Conservation (phyloP, 805 yeast genomes). For the Candida corydali region DNA sequence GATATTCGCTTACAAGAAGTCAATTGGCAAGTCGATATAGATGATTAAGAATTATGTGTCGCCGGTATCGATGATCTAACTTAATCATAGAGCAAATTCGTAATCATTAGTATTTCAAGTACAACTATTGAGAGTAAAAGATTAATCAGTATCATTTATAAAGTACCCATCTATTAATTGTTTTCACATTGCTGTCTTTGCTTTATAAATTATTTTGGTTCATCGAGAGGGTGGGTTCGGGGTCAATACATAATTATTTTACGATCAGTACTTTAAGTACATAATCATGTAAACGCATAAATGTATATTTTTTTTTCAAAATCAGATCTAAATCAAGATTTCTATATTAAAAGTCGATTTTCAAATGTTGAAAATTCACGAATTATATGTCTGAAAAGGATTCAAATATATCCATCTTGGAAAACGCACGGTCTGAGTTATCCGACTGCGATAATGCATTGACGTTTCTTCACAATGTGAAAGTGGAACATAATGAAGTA, state of each 20-base stretch:
- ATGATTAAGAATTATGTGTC: not conserved
- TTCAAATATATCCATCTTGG: not conserved
- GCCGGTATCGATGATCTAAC: not conserved
- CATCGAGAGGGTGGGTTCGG: not conserved
- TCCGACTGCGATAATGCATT: conserved; percentile 10
- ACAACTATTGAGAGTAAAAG: too few species aligned
- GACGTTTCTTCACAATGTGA: conserved; percentile 5
- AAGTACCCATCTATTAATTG: not conserved
- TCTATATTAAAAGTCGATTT: too few species aligned
- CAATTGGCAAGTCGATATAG: conserved; percentile 1
- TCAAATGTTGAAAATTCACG: too few species aligned
- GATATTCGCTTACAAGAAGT: conserved; percentile 1
- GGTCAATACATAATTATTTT: not conserved
- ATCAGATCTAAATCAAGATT: too few species aligned
- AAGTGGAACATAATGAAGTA: not conserved
- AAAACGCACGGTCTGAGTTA: too few species aligned
- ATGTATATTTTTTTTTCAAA: too few species aligned
- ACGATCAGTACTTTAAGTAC: too few species aligned
- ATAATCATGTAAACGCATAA: not conserved
- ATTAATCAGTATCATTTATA: not conserved
- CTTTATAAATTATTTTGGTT: too few species aligned
- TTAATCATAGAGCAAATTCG: too few species aligned
- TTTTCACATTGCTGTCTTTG: too few species aligned
- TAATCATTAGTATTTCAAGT: too few species aligned
- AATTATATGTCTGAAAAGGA: not conserved